Evolutionary conservation across 164 flowering plant genomes (phyloP), one percentile per base, ranked within the genome.

Genomic region (Vitis amurensis): DNA sequence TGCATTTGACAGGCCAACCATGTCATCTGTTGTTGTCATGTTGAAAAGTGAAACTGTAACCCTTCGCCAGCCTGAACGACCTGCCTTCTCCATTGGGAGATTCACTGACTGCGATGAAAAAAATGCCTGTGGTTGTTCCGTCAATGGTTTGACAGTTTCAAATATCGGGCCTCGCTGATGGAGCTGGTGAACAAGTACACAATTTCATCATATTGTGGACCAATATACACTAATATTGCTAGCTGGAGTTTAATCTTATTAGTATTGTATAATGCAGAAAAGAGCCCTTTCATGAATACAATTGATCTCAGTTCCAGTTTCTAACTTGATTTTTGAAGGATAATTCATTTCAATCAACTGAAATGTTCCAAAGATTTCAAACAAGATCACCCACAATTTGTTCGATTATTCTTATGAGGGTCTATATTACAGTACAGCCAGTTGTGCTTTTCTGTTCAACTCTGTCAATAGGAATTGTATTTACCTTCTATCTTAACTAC

Each of bases 11-110:
- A 82, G 89, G 55, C 91, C 91, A 2, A 68, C 78, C 27, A 87
- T 85, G 80, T 74, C 86, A 16, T 68, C 80, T 1, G 84, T 84
- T 0, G 77, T 83, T 51, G 31, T 79, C 2, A 78, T 77, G 79
- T 37, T 82, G 52, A 63, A n/a, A 3, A 65, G 61, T 17, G 68
- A 76, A 7, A 5, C 23, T 9, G 50, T 59, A 14, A 23, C 8
- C 1, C 72, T 76, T 14, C 68, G 69, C 11, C 23, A 11, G 17
- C 82, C 79, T 10, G 44, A 19, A 49, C 47, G 62, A 44, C 74
- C 74, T n/a, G 68, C 68, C 2, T 68, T 68, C 19, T 68, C 56
- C 37, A 30, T 73, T 8, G 59, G 70, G 4, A 66, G 70, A 66
- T 11, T 60, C 49, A 51, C 44, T 2, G 65, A 51, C 14, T 30